Conservation (phyloP, 176 grass and related monocot genomes). For the Oryza meyeriana region DNA sequence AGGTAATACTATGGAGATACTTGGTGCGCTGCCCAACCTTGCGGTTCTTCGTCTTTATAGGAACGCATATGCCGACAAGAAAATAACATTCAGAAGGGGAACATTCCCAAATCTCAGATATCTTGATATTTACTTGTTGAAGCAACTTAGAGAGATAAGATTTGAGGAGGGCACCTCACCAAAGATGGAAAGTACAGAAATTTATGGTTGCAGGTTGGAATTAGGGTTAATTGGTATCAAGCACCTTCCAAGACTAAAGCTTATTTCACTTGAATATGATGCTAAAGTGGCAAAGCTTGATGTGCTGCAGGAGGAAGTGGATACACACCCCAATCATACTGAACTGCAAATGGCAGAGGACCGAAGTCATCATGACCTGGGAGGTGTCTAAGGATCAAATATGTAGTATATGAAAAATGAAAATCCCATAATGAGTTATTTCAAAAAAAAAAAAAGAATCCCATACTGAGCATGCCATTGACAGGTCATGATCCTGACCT, state of each 20-base stretch:
- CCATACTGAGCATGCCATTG: no score
- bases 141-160: not conserved
- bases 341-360: not conserved
- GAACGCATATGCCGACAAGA: accelerated
- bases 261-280: not conserved
- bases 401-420: not conserved
- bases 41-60: accelerated
- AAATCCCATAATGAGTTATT: no score
- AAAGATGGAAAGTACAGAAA: not conserved
- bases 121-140: accelerated
- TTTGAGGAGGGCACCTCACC: not conserved
- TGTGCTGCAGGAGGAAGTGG: not conserved
- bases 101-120: not conserved
- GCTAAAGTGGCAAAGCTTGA: not conserved
- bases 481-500: no score
- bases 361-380: no score
- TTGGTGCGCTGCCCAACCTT: slow-evolving; percentile 15
- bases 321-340: not conserved
- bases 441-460: no score
- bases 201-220: not conserved
- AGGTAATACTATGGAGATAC: not conserved
- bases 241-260: not conserved
- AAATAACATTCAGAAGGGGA: not conserved
- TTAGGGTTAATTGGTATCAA: not conserved
- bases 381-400: not conserved